Conservation (phyloP, 352 stramenopile species). For the Globisporangium solare region DNA sequence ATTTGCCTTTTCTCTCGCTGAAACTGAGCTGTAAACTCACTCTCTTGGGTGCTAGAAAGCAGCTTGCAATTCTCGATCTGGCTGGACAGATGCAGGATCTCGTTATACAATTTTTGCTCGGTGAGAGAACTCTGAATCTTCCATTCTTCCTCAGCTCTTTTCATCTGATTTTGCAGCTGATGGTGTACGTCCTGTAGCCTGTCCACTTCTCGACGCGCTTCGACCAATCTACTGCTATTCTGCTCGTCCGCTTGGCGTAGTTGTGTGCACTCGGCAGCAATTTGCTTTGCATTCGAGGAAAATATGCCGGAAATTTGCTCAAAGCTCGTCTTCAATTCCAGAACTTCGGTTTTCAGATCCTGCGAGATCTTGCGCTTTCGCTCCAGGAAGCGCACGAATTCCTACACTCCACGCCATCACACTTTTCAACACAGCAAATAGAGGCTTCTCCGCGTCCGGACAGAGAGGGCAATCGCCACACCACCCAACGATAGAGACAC, state of each 20-base stretch:
- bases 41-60: slow-evolving; percentile 26
- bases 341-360: slow-evolving; percentile 34
- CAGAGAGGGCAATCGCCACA: too few species aligned
- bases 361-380: slow-evolving; percentile 37
- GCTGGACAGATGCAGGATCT: slow-evolving; percentile 56
- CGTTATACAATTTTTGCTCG: slow-evolving; percentile 63
- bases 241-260: slow-evolving; percentile 9
- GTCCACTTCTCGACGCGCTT: slow-evolving; percentile 18
- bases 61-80: slow-evolving; percentile 49
- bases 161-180: slow-evolving; percentile 23
- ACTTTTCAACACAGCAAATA: too few species aligned
- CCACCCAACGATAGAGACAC: background rate
- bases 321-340: slow-evolving; percentile 32
- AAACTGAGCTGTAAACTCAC: slow-evolving; percentile 24
- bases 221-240: slow-evolving; percentile 16
- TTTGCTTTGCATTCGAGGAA: slow-evolving; percentile 10
- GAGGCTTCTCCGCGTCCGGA: background rate
- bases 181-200: slow-evolving; percentile 10
- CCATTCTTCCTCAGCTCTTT: slow-evolving; percentile 35
- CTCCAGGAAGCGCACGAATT: slow-evolving; percentile 69
- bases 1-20: slow-evolving; percentile 27
- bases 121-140: slow-evolving; percentile 28
- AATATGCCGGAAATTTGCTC: slow-evolving; percentile 20
- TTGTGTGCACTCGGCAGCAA: slow-evolving; percentile 22
- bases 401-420: slow-evolving; percentile 15